Conservation (phyloP, 1,284 basidiomycete species). For the Fomitiporia mediterranea region DNA sequence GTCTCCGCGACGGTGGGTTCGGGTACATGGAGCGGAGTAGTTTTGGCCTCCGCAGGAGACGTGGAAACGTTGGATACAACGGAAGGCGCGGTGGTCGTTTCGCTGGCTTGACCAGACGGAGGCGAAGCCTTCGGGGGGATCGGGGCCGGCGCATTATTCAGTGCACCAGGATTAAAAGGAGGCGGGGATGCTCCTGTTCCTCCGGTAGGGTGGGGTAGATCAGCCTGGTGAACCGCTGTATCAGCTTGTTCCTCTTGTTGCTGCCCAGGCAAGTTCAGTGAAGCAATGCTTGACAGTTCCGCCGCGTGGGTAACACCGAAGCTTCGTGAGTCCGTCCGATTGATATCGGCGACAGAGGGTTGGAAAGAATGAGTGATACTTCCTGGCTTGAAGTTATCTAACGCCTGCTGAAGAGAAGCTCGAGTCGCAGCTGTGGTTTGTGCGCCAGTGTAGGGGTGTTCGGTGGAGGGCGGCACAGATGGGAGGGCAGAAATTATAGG, state of each 20-base stretch:
- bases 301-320: constrained; percentile 77
- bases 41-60: constrained; percentile 28
- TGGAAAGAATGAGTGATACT: constrained; percentile 48
- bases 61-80: not conserved
- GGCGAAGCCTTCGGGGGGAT: constrained; percentile 34
- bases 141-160: constrained; percentile 54
- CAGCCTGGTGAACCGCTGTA: constrained; percentile 15
- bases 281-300: constrained; percentile 57
- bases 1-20: constrained; percentile 61
- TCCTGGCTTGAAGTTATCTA: constrained; percentile 71
- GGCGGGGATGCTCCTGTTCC: constrained; percentile 27
- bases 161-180: constrained; percentile 45
- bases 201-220: not conserved
- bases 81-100: constrained; percentile 10
- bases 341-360: constrained; percentile 46
- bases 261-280: constrained; percentile 32
- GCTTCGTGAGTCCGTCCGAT: constrained; percentile 66
- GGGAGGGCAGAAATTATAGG: constrained; percentile 59
- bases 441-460: constrained; percentile 53
- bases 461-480: constrained; percentile 50
- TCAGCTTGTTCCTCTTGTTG: not conserved
- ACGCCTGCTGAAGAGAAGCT: constrained; percentile 67
- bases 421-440: constrained; percentile 61
- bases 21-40: constrained; percentile 28
- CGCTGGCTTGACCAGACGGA: constrained; percentile 3